These are phyloP conservation scores for Sporothrix luriei DNA, from an alignment of 2,329 filamentous ascomycete species.

Conservation along the genomic window DNA sequence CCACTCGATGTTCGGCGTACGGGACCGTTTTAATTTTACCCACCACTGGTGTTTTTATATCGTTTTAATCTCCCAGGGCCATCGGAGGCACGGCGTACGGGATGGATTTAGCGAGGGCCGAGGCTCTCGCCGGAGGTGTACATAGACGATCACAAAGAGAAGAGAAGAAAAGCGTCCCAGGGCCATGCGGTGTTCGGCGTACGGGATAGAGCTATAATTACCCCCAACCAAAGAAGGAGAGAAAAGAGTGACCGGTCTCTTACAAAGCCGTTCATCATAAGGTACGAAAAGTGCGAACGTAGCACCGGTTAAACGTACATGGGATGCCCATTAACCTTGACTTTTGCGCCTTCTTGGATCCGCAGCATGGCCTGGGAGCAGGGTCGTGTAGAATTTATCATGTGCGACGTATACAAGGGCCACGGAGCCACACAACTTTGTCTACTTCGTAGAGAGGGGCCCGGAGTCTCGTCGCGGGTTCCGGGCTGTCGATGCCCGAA, in stretches of 20 bases:
- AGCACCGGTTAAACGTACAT: too few relatives aligned
- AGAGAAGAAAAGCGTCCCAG: neutral
- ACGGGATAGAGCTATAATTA: conserved; percentile 1
- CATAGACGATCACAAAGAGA: neutral
- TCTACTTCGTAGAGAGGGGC: too few relatives aligned
- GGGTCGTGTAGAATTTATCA: too few relatives aligned
- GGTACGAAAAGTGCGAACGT: too few relatives aligned
- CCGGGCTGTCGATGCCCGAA: conserved; percentile 18
- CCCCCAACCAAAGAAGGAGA: neutral
- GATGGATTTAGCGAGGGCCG: neutral
- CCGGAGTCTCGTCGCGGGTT: neutral
- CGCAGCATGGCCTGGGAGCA: too few relatives aligned
- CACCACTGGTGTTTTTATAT: neutral
- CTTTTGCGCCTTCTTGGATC: too few relatives aligned
- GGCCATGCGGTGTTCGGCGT: conserved; percentile 11
- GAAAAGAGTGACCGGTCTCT: neutral
- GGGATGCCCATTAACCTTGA: too few relatives aligned
- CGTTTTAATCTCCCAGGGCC: conserved; percentile 4
- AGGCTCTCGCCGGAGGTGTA: neutral
- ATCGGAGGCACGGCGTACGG: conserved; percentile 17
- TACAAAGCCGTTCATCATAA: neutral
- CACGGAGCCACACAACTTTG: too few relatives aligned
- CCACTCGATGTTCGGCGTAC: conserved; percentile 23
- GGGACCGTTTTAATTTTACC: conserved; percentile 1
- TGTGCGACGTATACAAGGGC: too few relatives aligned